These are phyloP conservation scores for Pythium periplocum DNA, from an alignment of 352 stramenopile genomes.

Conservation along the genomic window DNA sequence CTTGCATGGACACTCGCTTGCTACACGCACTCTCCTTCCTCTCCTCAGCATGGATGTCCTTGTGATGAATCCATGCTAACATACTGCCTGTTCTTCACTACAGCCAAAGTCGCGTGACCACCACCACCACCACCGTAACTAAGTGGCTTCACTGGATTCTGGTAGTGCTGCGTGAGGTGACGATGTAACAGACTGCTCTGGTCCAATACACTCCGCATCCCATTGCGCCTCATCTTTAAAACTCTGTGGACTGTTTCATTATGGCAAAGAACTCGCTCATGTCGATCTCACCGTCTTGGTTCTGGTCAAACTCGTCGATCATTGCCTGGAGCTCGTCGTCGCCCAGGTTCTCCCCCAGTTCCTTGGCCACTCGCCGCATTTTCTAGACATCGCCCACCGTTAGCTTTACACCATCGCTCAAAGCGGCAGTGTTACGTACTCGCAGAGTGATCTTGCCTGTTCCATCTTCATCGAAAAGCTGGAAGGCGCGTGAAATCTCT, in stretches of 20 bases:
- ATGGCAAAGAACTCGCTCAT: constrained; percentile 88
- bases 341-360: constrained; percentile 90
- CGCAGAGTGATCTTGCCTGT: constrained; percentile 84
- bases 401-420: background rate
- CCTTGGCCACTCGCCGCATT: constrained; percentile 89
- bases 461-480: constrained; percentile 92
- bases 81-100: constrained; percentile 16
- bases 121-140: constrained; percentile 75
- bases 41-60: constrained; percentile 6
- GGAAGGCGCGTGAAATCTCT: constrained; percentile 91
- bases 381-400: constrained; percentile 48
- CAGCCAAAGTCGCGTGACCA: constrained; percentile 68
- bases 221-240: constrained; percentile 19
- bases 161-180: no score
- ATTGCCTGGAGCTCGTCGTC: constrained; percentile 92
- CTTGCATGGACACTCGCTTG: constrained; percentile 11
- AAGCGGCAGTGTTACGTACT: constrained; percentile 22
- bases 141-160: constrained; percentile 19
- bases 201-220: no score
- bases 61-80: constrained; percentile 34
- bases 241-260: constrained; percentile 84
- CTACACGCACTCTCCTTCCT: constrained; percentile 4
- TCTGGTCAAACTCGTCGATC: constrained; percentile 94
- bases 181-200: no score
- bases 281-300: constrained; percentile 91